Conservation (phyloP, 352 stramenopile genomes). For the Globisporangium cystogenes region DNA sequence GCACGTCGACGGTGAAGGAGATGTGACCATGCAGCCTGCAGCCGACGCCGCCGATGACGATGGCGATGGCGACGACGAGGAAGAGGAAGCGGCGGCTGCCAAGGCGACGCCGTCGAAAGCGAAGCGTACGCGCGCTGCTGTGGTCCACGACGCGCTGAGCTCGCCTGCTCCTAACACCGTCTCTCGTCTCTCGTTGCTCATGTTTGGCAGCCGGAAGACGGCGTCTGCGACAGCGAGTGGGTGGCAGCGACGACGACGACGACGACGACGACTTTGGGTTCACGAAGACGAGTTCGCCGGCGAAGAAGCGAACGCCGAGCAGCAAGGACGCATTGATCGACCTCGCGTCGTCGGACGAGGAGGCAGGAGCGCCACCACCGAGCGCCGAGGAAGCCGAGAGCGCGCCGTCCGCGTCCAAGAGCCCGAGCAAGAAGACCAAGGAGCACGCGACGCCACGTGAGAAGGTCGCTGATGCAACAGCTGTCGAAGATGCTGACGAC, state of each 20-base stretch:
- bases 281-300: slow-evolving; percentile 2
- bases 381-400: neutral
- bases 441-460: neutral
- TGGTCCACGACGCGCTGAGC: too few relatives aligned
- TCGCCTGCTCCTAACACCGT: neutral
- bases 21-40: slow-evolving; percentile 13
- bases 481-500: neutral
- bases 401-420: neutral
- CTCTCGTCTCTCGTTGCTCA: neutral
- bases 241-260: slow-evolving; percentile 33
- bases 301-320: slow-evolving; percentile 16
- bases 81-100: neutral
- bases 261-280: slow-evolving; percentile 41
- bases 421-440: neutral
- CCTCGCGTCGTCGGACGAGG: slow-evolving; percentile 17
- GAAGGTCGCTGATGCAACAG: neutral
- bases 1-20: slow-evolving; percentile 22
- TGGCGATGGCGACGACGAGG: slow-evolving; percentile 9
- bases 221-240: slow-evolving; percentile 53
- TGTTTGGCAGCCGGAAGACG: slow-evolving; percentile 43
- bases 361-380: neutral
- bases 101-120: slow-evolving; percentile 12
- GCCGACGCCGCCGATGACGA: slow-evolving; percentile 9
- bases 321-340: slow-evolving; percentile 32
- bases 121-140: slow-evolving; percentile 28